A percentile compares a stretch with the other conserved stretches of the same genome.
Conservation (phyloP, 2,329 filamentous ascomycete species). For the Thielaviopsis punctulata region DNA sequence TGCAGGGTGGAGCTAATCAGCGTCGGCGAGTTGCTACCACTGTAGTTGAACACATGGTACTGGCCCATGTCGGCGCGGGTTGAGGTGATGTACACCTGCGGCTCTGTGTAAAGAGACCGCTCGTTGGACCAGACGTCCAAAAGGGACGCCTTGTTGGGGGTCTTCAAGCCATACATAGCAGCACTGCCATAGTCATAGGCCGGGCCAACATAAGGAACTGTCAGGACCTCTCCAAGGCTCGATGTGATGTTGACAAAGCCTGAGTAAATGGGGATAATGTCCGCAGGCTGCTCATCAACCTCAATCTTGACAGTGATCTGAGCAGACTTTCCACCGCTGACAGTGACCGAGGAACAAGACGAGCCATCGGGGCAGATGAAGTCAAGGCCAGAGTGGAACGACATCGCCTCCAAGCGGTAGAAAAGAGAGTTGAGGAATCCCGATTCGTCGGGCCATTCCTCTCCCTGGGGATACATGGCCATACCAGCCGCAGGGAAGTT, state of each 20-base stretch:
- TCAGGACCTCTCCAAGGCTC: background rate
- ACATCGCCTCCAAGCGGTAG: background rate
- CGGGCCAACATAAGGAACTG: conserved; percentile 2
- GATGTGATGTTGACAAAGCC: conserved; percentile 1
- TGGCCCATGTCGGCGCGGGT: background rate
- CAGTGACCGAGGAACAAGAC: background rate
- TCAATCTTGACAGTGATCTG: conserved; percentile 29
- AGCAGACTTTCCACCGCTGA: background rate
- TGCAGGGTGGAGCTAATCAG: background rate
- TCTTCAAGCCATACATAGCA: background rate
- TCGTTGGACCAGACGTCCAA: background rate
- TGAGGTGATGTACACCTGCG: conserved; percentile 1
- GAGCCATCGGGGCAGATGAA: background rate
- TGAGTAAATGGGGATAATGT: conserved; percentile 1
- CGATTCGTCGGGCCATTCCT: background rate
- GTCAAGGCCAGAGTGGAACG: background rate
- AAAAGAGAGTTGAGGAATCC: background rate
- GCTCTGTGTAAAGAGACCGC: conserved; percentile 1
- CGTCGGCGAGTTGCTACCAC: background rate
- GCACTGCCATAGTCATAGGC: conserved; percentile 6
- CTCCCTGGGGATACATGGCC: conserved; percentile 3
- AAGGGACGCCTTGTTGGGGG: background rate
- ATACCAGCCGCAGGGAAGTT: conserved; percentile 1
- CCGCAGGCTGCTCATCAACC: conserved; percentile 34
- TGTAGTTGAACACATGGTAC: conserved; percentile 2